A percentile compares a stretch with the other conserved stretches of the same genome.
Evolutionary conservation across 257 asterid genomes (phyloP).

Genomic region (Marsdenia floribunda): DNA sequence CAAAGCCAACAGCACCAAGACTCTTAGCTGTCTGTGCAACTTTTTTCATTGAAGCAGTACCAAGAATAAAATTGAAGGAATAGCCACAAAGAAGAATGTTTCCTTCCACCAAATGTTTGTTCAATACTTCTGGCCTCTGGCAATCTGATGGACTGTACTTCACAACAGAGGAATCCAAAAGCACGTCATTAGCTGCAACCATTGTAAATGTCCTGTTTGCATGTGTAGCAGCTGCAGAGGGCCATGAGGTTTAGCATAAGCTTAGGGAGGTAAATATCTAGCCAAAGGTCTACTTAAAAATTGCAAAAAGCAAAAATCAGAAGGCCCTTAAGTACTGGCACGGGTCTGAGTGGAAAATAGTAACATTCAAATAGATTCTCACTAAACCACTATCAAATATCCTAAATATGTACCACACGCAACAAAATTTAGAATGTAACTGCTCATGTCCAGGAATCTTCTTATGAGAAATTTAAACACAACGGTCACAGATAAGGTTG

Average conservation of each 20-base stretch:
- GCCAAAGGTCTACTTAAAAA: not conserved
- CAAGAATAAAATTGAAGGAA: constrained; percentile 84
- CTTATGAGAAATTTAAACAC: not conserved
- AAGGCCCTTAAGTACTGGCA: constrained; percentile 1
- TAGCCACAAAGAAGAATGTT: constrained; percentile 96
- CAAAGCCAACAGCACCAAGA: constrained; percentile 94
- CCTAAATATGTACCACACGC: not conserved
- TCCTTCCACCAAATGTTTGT: constrained; percentile 80
- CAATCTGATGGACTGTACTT: constrained; percentile 78
- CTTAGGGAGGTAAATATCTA: constrained; percentile 18
- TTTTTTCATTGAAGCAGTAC: constrained; percentile 79
- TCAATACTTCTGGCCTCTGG: constrained; percentile 87
- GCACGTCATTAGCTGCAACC: constrained; percentile 93
- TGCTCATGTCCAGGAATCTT: not conserved
- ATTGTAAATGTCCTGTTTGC: constrained; percentile 68
- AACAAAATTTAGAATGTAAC: not conserved
- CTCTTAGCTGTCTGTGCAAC: constrained; percentile 77
- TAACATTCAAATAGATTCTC: not conserved
- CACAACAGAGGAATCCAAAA: constrained; percentile 64
- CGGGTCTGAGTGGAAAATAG: not conserved
- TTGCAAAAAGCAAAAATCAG: not conserved
- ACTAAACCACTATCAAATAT: not conserved
- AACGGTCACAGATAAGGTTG: not conserved
- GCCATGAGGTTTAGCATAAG: constrained; percentile 16
- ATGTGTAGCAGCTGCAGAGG: constrained; percentile 82